Evolutionary conservation across 2,329 filamentous ascomycete species (phyloP), one percentile per base, ranked within the genome.

Genomic region (Fusarium nisikadoi): DNA sequence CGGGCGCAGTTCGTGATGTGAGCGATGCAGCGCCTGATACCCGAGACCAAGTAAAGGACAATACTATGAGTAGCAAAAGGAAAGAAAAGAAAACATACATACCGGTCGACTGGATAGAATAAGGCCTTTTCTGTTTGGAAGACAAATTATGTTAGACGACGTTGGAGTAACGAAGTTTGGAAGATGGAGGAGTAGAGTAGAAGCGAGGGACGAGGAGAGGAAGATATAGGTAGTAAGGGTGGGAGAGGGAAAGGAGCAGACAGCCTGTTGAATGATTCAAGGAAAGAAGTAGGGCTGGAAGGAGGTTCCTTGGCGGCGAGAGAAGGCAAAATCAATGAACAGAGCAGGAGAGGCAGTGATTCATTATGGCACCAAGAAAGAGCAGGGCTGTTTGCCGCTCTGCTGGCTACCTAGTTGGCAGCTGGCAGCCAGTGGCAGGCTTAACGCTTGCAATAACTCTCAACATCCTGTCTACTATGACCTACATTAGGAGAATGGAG

Each of bases 331-430:
- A 45, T 16, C 58, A 60, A 53, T 38, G 35, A 29, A 31, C 31
- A 49, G 35, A 49, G 47, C 50, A 58, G 35, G 59, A 43, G 33
- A 42, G 46, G n/a, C 62, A 60, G 63, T 76, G 75, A 76, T 72
- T 76, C 71, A 70, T 39, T 39, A 42, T 57, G 25, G 38, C 46
- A 45, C 50, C 23, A 43, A 56, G 53, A 58, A 58, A 64, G 35
- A 38, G 53, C 56, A 36, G 43, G 54, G 38, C 29, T 23, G 25
- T 41, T 53, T 38, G 13, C 47, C 25, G 39, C 43, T 64, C 58
- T 65, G 53, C 41, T 54, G 45, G 63, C 58, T 57, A 25, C 23
- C 23, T 25, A 72, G 33, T 46, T 36, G 25, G 62, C 65, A 49
- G 42, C 62, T 72, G 70, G 62, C 62, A 54, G 50, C 47, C 57